Conservation (phyloP, 139 green algal species). For the Chlorella sp. region DNA sequence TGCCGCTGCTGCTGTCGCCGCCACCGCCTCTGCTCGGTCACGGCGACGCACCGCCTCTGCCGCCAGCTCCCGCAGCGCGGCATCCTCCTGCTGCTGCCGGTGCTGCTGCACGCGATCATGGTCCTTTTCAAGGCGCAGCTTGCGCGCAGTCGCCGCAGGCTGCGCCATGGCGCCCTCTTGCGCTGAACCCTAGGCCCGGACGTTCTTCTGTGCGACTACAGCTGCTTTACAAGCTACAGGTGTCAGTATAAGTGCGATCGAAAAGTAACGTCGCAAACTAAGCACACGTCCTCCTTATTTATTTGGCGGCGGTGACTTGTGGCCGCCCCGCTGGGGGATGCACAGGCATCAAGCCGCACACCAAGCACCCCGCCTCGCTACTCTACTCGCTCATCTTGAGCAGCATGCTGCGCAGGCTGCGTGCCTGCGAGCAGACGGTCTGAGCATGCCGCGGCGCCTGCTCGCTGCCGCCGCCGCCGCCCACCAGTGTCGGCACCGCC, state of each 20-base stretch:
- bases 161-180: too few species aligned
- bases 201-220: too few species aligned
- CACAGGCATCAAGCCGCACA: background rate
- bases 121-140: too few species aligned
- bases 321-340: background rate
- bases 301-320: background rate
- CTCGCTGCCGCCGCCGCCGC: background rate
- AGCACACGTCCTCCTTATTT: background rate
- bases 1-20: too few species aligned
- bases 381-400: slow-evolving; percentile 30
- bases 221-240: background rate
- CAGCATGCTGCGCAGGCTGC: slow-evolving; percentile 11
- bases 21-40: too few species aligned
- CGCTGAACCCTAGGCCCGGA: too few species aligned
- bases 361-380: background rate
- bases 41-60: too few species aligned
- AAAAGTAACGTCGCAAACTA: background rate
- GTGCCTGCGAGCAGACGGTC: slow-evolving; percentile 14
- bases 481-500: too few species aligned
- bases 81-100: too few species aligned
- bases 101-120: too few species aligned
- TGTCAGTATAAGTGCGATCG: background rate
- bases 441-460: background rate
- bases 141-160: too few species aligned
- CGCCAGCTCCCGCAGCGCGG: too few species aligned